Evolutionary conservation across 2,329 filamentous ascomycete genomes (phyloP).

Genomic region (Diplodia intermedia): DNA sequence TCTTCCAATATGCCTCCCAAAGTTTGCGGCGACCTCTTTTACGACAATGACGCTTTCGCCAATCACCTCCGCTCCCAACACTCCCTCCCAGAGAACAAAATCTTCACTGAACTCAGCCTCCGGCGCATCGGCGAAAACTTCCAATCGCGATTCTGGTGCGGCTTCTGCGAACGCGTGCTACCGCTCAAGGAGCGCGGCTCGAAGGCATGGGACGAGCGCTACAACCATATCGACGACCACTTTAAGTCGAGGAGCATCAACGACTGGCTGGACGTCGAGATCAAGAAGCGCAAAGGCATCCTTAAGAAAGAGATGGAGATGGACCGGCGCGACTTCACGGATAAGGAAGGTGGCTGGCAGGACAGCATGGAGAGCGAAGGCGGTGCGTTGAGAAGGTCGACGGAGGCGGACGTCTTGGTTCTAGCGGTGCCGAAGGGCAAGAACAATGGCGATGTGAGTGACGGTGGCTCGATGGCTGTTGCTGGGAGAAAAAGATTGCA

Average conservation of each 20-base stretch:
- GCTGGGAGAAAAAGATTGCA: not conserved
- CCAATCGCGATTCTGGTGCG: constrained; percentile 80
- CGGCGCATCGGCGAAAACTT: constrained; percentile 70
- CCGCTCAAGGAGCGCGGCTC: constrained; percentile 57
- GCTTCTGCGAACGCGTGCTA: constrained; percentile 72
- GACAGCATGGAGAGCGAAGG: not conserved
- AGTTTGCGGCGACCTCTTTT: constrained; percentile 65
- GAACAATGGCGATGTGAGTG: not conserved
- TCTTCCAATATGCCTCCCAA: not conserved
- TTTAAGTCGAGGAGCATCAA: constrained; percentile 63
- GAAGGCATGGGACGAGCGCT: constrained; percentile 66
- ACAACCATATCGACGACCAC: constrained; percentile 79
- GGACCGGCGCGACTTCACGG: not conserved
- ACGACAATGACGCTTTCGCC: constrained; percentile 65
- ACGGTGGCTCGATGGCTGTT: not conserved
- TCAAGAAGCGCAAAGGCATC: constrained; percentile 46
- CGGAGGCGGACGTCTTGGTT: not conserved
- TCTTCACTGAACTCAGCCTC: constrained; percentile 57
- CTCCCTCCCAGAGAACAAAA: constrained; percentile 37
- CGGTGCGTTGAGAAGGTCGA: not conserved
- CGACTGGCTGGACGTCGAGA: constrained; percentile 62
- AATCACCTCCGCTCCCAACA: constrained; percentile 66
- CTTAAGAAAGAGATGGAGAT: constrained; percentile 13
- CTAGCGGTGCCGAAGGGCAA: not conserved
- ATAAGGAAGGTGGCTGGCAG: not conserved